Conservation (phyloP, 2,329 filamentous ascomycete species). For the Botryosphaeria dothidea region DNA sequence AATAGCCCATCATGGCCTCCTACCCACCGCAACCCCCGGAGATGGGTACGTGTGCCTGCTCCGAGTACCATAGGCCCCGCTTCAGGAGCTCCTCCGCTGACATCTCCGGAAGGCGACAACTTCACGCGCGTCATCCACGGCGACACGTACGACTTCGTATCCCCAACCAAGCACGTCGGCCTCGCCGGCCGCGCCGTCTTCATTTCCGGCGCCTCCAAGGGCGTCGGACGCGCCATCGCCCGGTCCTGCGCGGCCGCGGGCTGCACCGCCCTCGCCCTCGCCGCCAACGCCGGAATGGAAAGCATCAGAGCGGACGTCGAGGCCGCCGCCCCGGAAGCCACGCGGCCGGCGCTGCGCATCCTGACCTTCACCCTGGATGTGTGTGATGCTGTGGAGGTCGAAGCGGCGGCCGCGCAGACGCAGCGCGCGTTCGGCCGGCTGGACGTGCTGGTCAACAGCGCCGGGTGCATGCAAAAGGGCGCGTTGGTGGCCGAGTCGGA, state of each 20-base stretch:
- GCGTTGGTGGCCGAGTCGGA: slow-evolving; percentile 36
- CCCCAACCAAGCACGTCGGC: slow-evolving; percentile 30
- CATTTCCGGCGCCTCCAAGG: slow-evolving; percentile 58
- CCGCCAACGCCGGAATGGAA: slow-evolving; percentile 51
- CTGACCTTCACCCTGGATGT: slow-evolving; percentile 27
- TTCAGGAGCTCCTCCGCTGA: no score
- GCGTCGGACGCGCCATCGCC: slow-evolving; percentile 56
- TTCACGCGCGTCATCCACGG: slow-evolving; percentile 33
- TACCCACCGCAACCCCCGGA: no score
- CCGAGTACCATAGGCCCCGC: no score
- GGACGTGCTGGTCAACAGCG: slow-evolving; percentile 54
- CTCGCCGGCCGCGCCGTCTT: slow-evolving; percentile 46
- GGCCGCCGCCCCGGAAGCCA: slow-evolving; percentile 33
- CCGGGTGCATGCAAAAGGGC: slow-evolving; percentile 29
- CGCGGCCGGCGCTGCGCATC: slow-evolving; percentile 40
- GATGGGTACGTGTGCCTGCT: no score
- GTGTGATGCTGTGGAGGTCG: neutral
- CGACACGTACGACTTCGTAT: slow-evolving; percentile 58
- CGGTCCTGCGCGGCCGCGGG: slow-evolving; percentile 58
- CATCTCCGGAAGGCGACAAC: neutral
- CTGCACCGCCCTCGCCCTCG: slow-evolving; percentile 54
- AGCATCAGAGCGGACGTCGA: slow-evolving; percentile 38
- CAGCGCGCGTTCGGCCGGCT: slow-evolving; percentile 27
- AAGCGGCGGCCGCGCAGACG: neutral
- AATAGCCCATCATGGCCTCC: no score